Conservation (phyloP, 2,329 filamentous ascomycete genomes). For the Coniochaeta ligniaria region DNA sequence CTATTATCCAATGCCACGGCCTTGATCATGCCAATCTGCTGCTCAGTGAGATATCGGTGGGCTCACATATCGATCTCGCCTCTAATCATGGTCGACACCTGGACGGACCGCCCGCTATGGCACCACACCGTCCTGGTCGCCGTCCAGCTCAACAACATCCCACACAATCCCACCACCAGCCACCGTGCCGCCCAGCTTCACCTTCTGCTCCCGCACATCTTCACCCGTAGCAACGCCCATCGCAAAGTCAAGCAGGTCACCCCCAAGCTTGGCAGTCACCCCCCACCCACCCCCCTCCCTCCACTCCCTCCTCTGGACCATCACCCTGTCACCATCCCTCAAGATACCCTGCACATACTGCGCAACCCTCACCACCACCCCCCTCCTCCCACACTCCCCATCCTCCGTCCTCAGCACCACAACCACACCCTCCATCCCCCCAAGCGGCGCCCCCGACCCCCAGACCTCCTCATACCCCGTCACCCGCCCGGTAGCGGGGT, state of each 20-base stretch:
- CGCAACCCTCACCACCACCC: slow-evolving; percentile 47
- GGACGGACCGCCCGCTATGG: not conserved
- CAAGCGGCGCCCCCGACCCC: slow-evolving; percentile 18
- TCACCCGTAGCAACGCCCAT: not conserved
- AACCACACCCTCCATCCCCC: not conserved
- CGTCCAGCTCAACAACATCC: not conserved
- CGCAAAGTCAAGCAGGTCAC: not conserved
- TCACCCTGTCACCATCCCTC: slow-evolving; percentile 31
- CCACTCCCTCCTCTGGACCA: slow-evolving; percentile 50
- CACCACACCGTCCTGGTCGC: not conserved
- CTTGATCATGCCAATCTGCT: too few relatives aligned
- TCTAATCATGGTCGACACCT: not conserved
- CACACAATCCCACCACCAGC: not conserved
- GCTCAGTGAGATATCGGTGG: too few relatives aligned
- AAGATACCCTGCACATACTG: slow-evolving; percentile 49
- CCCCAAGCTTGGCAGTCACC: not conserved
- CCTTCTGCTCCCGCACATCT: not conserved
- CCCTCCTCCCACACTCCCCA: slow-evolving; percentile 26
- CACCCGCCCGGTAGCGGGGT: slow-evolving; percentile 42
- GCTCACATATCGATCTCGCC: too few relatives aligned
- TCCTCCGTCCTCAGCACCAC: slow-evolving; percentile 8
- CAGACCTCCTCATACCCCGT: slow-evolving; percentile 62
- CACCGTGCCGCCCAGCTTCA: not conserved
- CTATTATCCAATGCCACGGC: too few relatives aligned
- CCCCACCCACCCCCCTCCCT: not conserved